Evolutionary conservation across 306 rosid genomes (phyloP), one percentile per base, ranked within the genome.

Genomic region (Glycine latifolia): DNA sequence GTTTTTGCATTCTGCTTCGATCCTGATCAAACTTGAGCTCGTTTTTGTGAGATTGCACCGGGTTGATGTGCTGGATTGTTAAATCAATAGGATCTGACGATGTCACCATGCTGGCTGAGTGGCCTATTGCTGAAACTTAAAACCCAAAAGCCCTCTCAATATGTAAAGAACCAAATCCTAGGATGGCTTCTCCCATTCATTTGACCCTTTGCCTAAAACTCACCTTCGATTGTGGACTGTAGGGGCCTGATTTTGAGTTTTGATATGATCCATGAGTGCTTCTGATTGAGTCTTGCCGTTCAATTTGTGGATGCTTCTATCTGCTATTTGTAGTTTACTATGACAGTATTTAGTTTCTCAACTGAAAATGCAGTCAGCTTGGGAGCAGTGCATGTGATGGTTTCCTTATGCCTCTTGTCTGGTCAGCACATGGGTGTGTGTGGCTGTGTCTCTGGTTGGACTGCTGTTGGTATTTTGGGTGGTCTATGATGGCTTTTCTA

Each of bases 281-380:
- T 44, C 54, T 10, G 39, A 39, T 8, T 8, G 73, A 10, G 55
- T 15, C 55, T 68, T 46, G 39, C 53, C 16, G 55, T 48, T 68
- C 3, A 15, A 16, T 68, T n/a, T 68, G 15, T 68, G 35, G 37
- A 4, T 2, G 44, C 16, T 5, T 62, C 44, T 33, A 31, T 33
- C 20, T 14, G 7, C 44, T 62, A 62, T 37, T 26, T 59, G 14
- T 62, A 62, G 9, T 5, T 68, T 17, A 9, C 39, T 43, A 8
- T n/a, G 72, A 67, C 72, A 67, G 14, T 3, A 67, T 41, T 41
- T 15, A 67, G 72, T 67, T 67, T 67, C 52, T 41, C 33, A 8
- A 67, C 31, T 16, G 73, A 47, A 68, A 63, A 68, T 16, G 37
- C 53, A 44, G 73, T 16, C 73, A 68, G 33, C 31, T 16, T 4